Base-by-base conservation (phyloP, 345 rosid genomes). In the Lumnitzera littorea region DNA sequence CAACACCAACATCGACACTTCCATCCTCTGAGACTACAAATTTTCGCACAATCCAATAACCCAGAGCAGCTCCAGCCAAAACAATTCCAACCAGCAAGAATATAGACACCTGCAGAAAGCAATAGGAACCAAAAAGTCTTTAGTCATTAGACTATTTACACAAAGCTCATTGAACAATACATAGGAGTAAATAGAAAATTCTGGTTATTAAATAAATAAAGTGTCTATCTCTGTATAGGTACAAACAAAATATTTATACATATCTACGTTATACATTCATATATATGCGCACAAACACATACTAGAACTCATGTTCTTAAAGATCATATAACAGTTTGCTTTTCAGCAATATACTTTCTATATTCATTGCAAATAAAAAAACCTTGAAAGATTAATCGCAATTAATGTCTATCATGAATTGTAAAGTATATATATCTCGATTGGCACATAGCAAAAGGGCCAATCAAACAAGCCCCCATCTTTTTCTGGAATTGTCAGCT, bases 61-160 rank as follows among this genome's bases (percentile, higher is more conserved):
- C 99, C 49, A 86, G 73, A 70, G 88, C 97, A 76, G 99, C 99
- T 72, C 99, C 99, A 0, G 95, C 64, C n/a, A 90, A 72, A 60
- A 77, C 64, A 68, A 86, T 75, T 65, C 88, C 95, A 5, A 86
- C 83, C 46, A 90, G 64, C 49, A 85, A 67, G 53, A 88, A 76
- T 47, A 94, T 43, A 17, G 79, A 84, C 31, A 86, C 91, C 97
- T 91, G 87, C 55, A 61, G 50, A 48, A 9, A 56, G 55, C 47
- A 71, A 69, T 6, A 62, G 55, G 23, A n/a, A 64, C 49, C 31
- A 48, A 54, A 53, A 24, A 15, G 12, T 15, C 47, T 41, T 20
- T 47, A 25, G 60, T n/a, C n/a, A 9, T 36, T 4, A 36, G 43
- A 6, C 43, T 36, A 36, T 5, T 36, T 36, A 36, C 43, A 4